phyloP scores from a whole-genome alignment of 768 basidiomycete genomes.

The Rhizopogon vinicolor region DNA sequence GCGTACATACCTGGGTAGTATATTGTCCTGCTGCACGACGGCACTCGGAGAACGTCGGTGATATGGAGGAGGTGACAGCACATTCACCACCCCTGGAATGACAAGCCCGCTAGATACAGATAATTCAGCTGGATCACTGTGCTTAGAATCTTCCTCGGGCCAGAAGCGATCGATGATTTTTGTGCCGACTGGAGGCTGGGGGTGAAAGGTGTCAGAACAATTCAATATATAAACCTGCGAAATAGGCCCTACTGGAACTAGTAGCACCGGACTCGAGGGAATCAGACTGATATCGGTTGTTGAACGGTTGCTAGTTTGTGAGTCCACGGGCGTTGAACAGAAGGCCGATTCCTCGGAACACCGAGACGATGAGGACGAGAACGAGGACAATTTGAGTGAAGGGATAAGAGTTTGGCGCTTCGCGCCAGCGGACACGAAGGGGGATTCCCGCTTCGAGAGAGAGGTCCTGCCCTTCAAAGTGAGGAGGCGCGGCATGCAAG shows the following conservation, averaged over 20 bases:
- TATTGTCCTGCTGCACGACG: background rate
- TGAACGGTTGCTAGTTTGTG: background rate
- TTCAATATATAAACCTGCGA: slow-evolving; percentile 4
- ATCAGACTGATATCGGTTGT: background rate
- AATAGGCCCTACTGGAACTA: background rate
- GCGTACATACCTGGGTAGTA: slow-evolving; percentile 12
- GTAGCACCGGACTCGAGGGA: background rate
- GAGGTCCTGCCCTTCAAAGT: background rate
- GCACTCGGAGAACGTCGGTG: slow-evolving; percentile 10
- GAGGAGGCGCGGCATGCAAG: background rate
- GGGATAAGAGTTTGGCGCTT: background rate
- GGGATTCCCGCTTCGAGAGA: background rate
- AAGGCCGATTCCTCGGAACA: background rate
- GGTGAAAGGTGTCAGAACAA: background rate
- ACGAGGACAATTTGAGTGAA: background rate
- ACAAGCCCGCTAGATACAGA: slow-evolving; percentile 1
- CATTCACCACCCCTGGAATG: slow-evolving; percentile 10
- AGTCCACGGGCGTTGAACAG: background rate
- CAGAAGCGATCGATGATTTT: slow-evolving; percentile 27
- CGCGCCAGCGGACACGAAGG: background rate
- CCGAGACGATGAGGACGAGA: background rate
- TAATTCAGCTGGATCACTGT: slow-evolving; percentile 14
- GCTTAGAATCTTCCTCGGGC: slow-evolving; percentile 22
- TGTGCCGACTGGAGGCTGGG: slow-evolving; percentile 21
- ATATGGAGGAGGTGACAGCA: slow-evolving; percentile 23